Percentiles rank a stretch among this genome's conserved stretches.
phyloP scores from a whole-genome alignment of 495 filamentous ascomycete species.

The Aspergillus nidulans region DNA sequence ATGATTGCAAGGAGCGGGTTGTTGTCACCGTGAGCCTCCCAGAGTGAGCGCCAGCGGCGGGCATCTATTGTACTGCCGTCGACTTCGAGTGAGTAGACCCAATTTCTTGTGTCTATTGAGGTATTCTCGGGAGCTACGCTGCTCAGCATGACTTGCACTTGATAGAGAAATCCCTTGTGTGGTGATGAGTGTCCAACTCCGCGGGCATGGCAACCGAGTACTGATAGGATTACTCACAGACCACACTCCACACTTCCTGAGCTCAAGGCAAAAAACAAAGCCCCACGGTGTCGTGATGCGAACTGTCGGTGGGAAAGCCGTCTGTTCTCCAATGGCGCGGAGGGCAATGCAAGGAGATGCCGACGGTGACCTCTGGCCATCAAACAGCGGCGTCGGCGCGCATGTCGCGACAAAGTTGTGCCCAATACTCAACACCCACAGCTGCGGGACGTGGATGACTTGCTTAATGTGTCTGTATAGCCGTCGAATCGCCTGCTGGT shows the following conservation, averaged over 20 bases:
- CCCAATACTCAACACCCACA: constrained; percentile 13
- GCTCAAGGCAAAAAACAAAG: constrained; percentile 10
- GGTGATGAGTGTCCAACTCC: no score
- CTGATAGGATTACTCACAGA: constrained; percentile 4
- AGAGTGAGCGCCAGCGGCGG: constrained; percentile 5
- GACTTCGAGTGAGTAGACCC: neutral
- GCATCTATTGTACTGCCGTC: constrained; percentile 1
- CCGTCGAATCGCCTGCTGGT: constrained; percentile 12
- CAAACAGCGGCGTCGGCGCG: constrained; percentile 4
- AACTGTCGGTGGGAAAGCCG: constrained; percentile 6
- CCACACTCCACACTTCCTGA: constrained; percentile 2
- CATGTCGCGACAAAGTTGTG: constrained; percentile 13
- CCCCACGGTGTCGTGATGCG: constrained; percentile 5
- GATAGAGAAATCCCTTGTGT: no score
- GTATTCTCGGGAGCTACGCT: no score
- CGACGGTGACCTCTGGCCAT: neutral
- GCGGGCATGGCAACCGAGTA: no score
- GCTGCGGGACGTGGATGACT: constrained; percentile 11
- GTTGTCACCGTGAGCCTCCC: neutral
- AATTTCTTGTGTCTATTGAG: neutral
- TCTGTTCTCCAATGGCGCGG: neutral
- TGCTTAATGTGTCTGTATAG: neutral
- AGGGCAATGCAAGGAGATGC: no score
- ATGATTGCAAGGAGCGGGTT: constrained; percentile 2
- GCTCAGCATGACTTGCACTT: no score